Percentiles rank a stretch among this genome's conserved stretches.
These are phyloP conservation scores for Angomonas deanei DNA, from an alignment of 208 protist genomes.

Conservation along the genomic window DNA sequence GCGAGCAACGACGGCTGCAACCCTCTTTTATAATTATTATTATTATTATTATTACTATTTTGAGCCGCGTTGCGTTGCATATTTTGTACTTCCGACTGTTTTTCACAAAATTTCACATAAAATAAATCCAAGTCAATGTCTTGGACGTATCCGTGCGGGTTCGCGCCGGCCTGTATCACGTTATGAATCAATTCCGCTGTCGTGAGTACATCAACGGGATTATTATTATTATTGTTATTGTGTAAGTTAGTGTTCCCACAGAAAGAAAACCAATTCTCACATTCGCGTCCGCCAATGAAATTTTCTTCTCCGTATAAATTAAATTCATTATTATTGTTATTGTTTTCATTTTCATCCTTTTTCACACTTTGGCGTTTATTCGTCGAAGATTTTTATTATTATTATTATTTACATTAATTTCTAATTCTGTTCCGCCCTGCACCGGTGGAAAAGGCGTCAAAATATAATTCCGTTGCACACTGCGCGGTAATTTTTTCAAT, in stretches of 20 bases:
- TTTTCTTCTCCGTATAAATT: neutral
- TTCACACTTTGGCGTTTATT: neutral
- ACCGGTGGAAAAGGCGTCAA: slow-evolving; percentile 33
- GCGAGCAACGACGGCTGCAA: neutral
- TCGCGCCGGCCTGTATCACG: slow-evolving; percentile 34
- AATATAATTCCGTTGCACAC: slow-evolving; percentile 69
- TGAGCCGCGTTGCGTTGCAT: neutral
- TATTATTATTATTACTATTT: neutral
- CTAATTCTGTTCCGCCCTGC: neutral
- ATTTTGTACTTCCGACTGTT: slow-evolving; percentile 1
- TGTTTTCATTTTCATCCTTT: neutral
- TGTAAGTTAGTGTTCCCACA: neutral
- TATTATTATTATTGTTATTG: neutral
- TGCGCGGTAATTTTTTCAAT: slow-evolving; percentile 34
- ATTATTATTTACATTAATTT: neutral
- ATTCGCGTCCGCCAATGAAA: slow-evolving; percentile 24
- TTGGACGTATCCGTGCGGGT: slow-evolving; percentile 37
- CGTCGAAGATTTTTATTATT: too few species aligned
- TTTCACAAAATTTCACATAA: slow-evolving; percentile 36
- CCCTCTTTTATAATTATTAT: neutral
- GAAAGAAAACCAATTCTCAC: neutral
- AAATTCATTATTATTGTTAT: neutral
- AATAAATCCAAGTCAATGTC: slow-evolving; percentile 42
- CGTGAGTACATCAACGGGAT: slow-evolving; percentile 36
- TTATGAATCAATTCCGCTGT: slow-evolving; percentile 47